Evolutionary conservation across 2,329 filamentous ascomycete species (phyloP).

Genomic region (Cordyceps fumosorosea): DNA sequence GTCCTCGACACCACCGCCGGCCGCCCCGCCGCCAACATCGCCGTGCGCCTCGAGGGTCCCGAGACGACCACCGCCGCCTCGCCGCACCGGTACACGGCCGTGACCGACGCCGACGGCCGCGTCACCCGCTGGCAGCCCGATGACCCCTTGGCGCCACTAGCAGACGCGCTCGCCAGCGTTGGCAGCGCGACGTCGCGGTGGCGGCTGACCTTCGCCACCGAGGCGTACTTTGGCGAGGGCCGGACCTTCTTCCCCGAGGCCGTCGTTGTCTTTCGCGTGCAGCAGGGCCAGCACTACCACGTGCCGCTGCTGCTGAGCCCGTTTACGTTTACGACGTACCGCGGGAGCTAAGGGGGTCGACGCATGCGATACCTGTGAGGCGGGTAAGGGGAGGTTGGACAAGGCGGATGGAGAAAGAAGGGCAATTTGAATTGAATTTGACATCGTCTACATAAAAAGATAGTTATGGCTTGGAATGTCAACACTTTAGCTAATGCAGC

Average conservation of each 20-base stretch:
- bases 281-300: constrained; percentile 63
- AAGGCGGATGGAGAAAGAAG: not conserved
- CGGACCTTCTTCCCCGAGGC: constrained; percentile 58
- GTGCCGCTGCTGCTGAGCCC: constrained; percentile 72
- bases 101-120: constrained; percentile 70
- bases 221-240: constrained; percentile 60
- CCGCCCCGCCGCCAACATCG: constrained; percentile 58
- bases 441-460: not conserved
- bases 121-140: constrained; percentile 61
- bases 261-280: constrained; percentile 46
- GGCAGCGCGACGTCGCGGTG: constrained; percentile 44
- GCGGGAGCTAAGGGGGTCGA: constrained; percentile 58
- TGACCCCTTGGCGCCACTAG: constrained; percentile 39
- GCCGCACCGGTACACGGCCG: constrained; percentile 17
- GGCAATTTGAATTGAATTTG: not conserved
- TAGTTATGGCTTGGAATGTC: not conserved
- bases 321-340: constrained; percentile 76
- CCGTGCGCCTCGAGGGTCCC: constrained; percentile 55
- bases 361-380: not conserved
- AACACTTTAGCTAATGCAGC: not conserved
- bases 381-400: not conserved
- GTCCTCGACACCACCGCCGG: constrained; percentile 77
- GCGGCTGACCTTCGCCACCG: constrained; percentile 62
- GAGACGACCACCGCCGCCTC: constrained; percentile 15
- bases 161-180: constrained; percentile 44